phyloP scores from a whole-genome alignment of 495 filamentous ascomycete genomes.

The Hyaloscypha variabilis region DNA sequence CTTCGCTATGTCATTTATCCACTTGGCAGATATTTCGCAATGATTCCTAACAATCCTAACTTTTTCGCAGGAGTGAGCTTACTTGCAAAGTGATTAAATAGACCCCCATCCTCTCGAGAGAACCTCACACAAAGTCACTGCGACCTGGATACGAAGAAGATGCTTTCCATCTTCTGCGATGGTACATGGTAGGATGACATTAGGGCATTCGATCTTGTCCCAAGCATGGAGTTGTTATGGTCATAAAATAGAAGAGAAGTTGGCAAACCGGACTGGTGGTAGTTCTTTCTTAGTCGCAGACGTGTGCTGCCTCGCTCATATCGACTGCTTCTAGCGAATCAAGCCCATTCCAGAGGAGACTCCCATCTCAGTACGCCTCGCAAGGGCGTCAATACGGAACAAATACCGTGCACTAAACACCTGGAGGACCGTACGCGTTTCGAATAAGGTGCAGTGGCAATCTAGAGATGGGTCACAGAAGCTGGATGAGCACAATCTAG shows the following conservation, averaged over 20 bases:
- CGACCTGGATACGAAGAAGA: not conserved
- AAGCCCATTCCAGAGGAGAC: not conserved
- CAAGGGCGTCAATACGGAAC: not conserved
- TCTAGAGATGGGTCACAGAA: not conserved
- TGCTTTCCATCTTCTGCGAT: not conserved
- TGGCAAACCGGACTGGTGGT: slow-evolving; percentile 5
- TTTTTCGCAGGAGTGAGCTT: slow-evolving; percentile 3
- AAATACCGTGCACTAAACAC: not conserved
- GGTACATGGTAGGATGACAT: slow-evolving; percentile 4
- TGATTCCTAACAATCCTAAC: not conserved
- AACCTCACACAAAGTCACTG: slow-evolving; percentile 1
- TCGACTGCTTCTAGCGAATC: not conserved
- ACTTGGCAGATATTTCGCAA: slow-evolving; percentile 1
- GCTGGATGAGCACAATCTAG: slow-evolving; percentile 1
- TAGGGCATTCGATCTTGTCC: not conserved
- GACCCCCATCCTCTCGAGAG: not conserved
- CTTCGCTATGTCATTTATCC: slow-evolving; percentile 5
- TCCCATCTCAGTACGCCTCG: not conserved
- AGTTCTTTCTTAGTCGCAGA: slow-evolving; percentile 1
- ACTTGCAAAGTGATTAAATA: not conserved
- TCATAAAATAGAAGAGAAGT: not conserved
- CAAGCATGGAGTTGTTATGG: not conserved
- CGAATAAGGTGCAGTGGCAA: slow-evolving; percentile 2
- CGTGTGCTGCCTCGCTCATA: not conserved
- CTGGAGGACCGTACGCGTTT: not conserved